Conservation (phyloP, 164 flowering plant genomes). For the Liquidambar formosana region DNA sequence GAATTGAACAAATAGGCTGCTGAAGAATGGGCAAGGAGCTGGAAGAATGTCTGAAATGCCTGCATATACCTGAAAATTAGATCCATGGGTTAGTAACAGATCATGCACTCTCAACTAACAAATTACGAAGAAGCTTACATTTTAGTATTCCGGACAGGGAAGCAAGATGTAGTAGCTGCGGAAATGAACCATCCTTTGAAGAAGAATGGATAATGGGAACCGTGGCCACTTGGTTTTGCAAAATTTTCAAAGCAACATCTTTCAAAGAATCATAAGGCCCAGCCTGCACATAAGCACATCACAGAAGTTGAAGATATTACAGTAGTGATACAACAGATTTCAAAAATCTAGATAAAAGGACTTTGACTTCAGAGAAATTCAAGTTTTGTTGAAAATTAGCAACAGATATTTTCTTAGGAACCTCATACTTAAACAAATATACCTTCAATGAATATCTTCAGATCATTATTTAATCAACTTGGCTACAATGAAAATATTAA, state of each 20-base stretch:
- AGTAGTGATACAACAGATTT: not conserved
- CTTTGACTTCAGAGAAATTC: constrained; percentile 13
- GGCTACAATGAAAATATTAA: not conserved
- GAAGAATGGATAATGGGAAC: constrained; percentile 77
- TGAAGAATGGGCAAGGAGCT: constrained; percentile 57
- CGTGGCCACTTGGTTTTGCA: constrained; percentile 72
- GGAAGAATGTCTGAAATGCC: constrained; percentile 63
- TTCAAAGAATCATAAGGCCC: constrained; percentile 82
- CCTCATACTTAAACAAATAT: not conserved
- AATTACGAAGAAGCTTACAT: constrained; percentile 44
- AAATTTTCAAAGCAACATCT: constrained; percentile 73
- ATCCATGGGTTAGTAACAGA: constrained; percentile 22
- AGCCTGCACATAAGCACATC: constrained; percentile 56
- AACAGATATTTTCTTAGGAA: not conserved
- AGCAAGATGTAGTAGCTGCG: constrained; percentile 87
- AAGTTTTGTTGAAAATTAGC: not conserved
- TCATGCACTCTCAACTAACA: constrained; percentile 5
- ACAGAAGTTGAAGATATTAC: not conserved
- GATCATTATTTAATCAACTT: not conserved
- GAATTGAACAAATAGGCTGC: constrained; percentile 54
- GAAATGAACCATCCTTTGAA: constrained; percentile 69
- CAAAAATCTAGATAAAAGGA: constrained; percentile 29
- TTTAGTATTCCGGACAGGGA: constrained; percentile 87
- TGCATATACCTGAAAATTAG: constrained; percentile 70
- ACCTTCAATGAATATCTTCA: not conserved